These are phyloP conservation scores for Solanum verrucosum DNA, from an alignment of 257 asterid genomes.

Conservation along the genomic window DNA sequence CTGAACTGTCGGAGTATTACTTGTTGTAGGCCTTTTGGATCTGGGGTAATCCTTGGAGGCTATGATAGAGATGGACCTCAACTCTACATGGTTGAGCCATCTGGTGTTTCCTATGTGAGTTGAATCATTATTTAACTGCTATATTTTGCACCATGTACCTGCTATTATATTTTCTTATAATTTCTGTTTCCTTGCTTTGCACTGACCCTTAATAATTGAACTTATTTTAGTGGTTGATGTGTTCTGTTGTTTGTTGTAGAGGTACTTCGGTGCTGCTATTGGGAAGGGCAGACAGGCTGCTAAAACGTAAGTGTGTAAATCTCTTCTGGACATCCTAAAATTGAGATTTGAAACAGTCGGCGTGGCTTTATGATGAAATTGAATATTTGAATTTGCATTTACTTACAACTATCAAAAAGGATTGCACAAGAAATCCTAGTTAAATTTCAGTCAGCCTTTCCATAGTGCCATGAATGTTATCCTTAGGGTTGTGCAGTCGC, in stretches of 20 bases:
- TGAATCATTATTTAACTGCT: neutral
- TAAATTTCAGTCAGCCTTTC: neutral
- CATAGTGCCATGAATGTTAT: neutral
- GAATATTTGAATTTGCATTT: neutral
- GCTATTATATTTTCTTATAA: neutral
- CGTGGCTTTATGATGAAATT: neutral
- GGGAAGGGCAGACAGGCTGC: constrained; percentile 99
- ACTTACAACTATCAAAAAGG: neutral
- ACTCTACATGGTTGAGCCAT: constrained; percentile 84
- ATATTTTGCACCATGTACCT: neutral
- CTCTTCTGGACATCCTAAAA: neutral
- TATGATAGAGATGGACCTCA: constrained; percentile 96
- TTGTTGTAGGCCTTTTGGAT: constrained; percentile 75
- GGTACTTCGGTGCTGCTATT: constrained; percentile 91
- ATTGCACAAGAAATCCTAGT: neutral
- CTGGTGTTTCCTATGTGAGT: constrained; percentile 83
- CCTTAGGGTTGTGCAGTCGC: neutral
- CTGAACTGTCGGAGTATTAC: constrained; percentile 1
- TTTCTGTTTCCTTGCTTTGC: neutral
- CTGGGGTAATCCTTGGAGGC: constrained; percentile 89
- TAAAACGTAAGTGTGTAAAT: constrained; percentile 57
- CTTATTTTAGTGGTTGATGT: neutral
- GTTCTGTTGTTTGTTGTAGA: constrained; percentile 26
- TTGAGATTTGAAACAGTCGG: neutral
- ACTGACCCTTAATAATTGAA: neutral